These are phyloP conservation scores for Naegleria lovaniensis DNA, from an alignment of 208 protist species.

Conservation along the genomic window DNA sequence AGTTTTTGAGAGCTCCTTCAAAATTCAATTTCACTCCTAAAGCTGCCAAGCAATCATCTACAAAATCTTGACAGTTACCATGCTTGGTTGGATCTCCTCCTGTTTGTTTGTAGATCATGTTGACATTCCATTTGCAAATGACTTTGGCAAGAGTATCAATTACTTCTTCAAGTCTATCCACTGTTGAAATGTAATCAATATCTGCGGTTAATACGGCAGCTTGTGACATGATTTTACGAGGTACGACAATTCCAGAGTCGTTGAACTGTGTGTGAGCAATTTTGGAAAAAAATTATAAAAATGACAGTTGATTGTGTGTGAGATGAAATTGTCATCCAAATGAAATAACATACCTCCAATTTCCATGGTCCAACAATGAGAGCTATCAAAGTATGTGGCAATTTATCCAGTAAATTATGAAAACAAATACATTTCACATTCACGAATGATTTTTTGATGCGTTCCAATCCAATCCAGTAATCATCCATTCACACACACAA, in stretches of 20 bases:
- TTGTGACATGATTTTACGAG: background rate
- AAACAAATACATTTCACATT: too few relatives aligned
- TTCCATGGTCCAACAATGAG: background rate
- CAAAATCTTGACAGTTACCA: slow-evolving; percentile 28
- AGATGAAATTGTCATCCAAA: too few relatives aligned
- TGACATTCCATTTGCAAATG: background rate
- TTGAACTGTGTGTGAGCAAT: background rate
- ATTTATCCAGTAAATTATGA: too few relatives aligned
- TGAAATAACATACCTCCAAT: background rate
- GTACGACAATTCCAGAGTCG: background rate
- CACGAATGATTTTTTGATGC: too few relatives aligned
- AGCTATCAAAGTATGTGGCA: too few relatives aligned
- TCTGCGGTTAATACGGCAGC: background rate
- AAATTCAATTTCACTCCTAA: background rate
- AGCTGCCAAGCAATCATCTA: background rate
- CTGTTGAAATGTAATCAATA: background rate
- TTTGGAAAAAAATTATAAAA: too few relatives aligned
- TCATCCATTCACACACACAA: too few relatives aligned
- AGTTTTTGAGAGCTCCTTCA: background rate
- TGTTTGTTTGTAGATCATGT: background rate
- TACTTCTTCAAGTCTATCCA: background rate
- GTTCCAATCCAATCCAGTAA: too few relatives aligned
- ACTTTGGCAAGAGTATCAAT: background rate
- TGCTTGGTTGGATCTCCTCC: background rate
- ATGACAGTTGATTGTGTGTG: too few relatives aligned